Base-by-base conservation (phyloP, 176 grass and related monocot species). In the Cymbopogon citratus region DNA sequence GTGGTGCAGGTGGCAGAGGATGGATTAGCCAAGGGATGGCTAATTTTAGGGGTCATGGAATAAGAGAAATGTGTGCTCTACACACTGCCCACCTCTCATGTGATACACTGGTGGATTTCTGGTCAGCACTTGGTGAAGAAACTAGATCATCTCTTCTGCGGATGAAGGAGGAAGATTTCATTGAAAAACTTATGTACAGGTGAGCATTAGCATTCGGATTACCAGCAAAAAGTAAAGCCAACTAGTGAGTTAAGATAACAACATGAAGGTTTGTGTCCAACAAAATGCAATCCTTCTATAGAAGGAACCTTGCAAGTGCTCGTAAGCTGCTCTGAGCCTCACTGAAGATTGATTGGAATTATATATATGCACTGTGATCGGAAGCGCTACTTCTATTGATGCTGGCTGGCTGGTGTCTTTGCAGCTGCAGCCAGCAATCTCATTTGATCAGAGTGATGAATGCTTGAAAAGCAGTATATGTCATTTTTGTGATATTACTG, bases 141-240 rank as follows among this genome's bases (percentile, higher is more conserved):
- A 98, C 96, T 65, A 93, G 90, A 84, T 90, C 70, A 62, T 95
- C 92, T 77, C 92, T 98, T 85, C 73, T 98, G 75, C 81, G 73
- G 79, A 95, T 98, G 92, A 95, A 95, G 80, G 96, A 98, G 85
- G 96, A 95, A 62, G 96, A 98, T 88, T 98, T 98, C 80, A 93
- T 98, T 41, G 96, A 98, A 80, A 92, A 83, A 71, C 90, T 98
- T 79, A 93, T 98, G 92, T 91, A 90, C 72, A 95, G 96, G 96
- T 98, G 73, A 89, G 72, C 60, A 56, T 39, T 65, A 43, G 54
- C 40, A 54, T 85, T 89, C 19, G 41, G 28, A 12, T 48, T 56
- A 66, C 40, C 26, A 43, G 77, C 26, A 64, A 72, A 45, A 76
- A 64, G 31, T 67, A 63, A 51, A 63, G 31, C 40, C 66, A 38